Evolutionary conservation across 441 rosid genomes (phyloP), one percentile per base, ranked within the genome.

Genomic region (Croton setiger): DNA sequence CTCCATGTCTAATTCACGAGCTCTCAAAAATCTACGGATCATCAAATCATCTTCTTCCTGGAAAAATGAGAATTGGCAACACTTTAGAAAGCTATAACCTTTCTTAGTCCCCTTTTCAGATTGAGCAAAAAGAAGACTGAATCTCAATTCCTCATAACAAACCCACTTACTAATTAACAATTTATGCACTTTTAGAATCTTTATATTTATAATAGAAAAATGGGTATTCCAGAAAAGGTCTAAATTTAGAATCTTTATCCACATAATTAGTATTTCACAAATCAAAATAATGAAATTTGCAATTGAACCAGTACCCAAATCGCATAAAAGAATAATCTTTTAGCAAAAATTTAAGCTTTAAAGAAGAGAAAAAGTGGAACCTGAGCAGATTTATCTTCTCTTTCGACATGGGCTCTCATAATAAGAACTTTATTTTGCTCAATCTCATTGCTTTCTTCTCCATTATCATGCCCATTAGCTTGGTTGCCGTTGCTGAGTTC

Each of bases 11-110:
- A 83, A 74, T 66, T 93, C 94, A 17, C 97, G 88, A 63, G 98
- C 98, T n/a, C 95, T 71, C 61, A 93, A 77, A 79, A 93, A 93
- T 77, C 98, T 80, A 74, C 96, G 69, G 66, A 93, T 74, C 92
- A 79, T 85, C 54, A 83, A 79, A 76, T 91, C 97, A 83, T 93
- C 96, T 56, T 72, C 88, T 64, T 88, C 87, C 98, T 92, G 71
- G 17, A 33, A 33, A 39, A 36, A 54, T 37, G 17, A 10, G 17
- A 15, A 37, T 39, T 7, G 37, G 20, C 49, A 4, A 3, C 27
- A 9, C 67, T 17, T 63, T n/a, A 52, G 27, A 56, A 56, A 59
- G 59, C n/a, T 18, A 44, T 21, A 35, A 35, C 15, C 58, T 14
- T 56, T 59, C 21, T 35, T 36, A 36, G 11, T 14, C 12, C 18